Evolutionary conservation across 1,284 basidiomycete species (phyloP).

Genomic region (Pyrrhoderma lamaoense): DNA sequence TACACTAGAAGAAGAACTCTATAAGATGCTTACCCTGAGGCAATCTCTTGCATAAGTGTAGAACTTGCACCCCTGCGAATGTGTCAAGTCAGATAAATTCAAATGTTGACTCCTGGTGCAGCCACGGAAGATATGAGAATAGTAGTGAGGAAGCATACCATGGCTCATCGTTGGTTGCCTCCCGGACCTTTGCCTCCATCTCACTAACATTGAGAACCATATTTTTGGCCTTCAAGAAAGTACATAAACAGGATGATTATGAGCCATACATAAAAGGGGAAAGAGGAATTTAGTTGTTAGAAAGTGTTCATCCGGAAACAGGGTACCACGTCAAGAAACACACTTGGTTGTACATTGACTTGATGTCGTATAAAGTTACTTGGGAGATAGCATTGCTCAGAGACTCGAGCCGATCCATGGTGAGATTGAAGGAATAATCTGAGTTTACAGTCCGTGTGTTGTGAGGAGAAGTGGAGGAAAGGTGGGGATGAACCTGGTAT

Average conservation of each 20-base stretch:
- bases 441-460: no score
- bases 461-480: no score
- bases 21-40: constrained; percentile 66
- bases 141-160: constrained; percentile 53
- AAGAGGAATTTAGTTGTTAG: no score
- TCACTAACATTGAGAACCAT: constrained; percentile 93
- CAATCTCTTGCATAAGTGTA: constrained; percentile 98
- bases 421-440: not conserved
- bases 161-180: constrained; percentile 97
- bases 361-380: constrained; percentile 87
- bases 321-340: constrained; percentile 16
- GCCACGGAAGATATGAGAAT: not conserved
- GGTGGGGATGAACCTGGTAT: no score
- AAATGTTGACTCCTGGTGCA: not conserved
- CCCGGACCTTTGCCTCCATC: constrained; percentile 95
- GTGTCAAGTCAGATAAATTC: not conserved
- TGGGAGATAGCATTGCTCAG: constrained; percentile 63
- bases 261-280: not conserved
- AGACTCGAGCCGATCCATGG: constrained; percentile 45
- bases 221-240: constrained; percentile 63
- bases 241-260: not conserved
- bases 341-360: constrained; percentile 89
- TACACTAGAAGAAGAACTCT: not conserved
- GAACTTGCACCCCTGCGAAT: constrained; percentile 89
- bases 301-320: no score